Evolutionary conservation across 2,329 filamentous ascomycete species (phyloP).

Genomic region (Diaporthe amygdali): DNA sequence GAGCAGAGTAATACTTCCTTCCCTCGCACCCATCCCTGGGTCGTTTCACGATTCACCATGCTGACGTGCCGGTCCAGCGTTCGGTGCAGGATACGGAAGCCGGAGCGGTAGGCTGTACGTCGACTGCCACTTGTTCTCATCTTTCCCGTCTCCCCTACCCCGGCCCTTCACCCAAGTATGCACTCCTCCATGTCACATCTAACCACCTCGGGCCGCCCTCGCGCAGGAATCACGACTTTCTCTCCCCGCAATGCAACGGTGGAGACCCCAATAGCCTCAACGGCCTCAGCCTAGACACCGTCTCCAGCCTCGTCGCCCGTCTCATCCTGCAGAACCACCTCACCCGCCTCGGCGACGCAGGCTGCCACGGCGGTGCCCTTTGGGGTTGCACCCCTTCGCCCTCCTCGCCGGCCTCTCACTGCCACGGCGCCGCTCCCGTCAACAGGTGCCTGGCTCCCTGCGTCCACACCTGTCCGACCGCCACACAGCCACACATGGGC

Average conservation of each 20-base stretch:
- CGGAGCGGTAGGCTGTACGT: conserved; percentile 3
- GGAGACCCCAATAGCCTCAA: background rate
- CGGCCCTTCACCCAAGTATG: too few relatives aligned
- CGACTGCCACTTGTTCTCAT: background rate
- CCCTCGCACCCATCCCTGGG: background rate
- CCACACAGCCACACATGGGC: conserved; percentile 21
- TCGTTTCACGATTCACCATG: background rate
- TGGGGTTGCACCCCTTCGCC: conserved; percentile 9
- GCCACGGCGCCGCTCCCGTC: background rate
- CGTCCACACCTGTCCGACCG: conserved; percentile 22
- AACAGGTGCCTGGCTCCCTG: conserved; percentile 1
- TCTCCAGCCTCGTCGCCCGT: conserved; percentile 20
- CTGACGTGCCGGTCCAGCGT: background rate
- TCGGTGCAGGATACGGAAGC: conserved; percentile 9
- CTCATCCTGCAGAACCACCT: conserved; percentile 25
- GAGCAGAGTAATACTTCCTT: conserved; percentile 14
- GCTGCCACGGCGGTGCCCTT: conserved; percentile 16
- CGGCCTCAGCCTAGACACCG: conserved; percentile 3
- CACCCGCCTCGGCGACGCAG: conserved; percentile 14
- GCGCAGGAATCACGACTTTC: background rate
- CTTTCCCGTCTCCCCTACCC: background rate
- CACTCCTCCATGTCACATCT: background rate
- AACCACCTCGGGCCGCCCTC: background rate
- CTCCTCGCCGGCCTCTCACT: background rate
- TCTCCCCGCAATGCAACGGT: background rate